Evolutionary conservation across 2,329 filamentous ascomycete species (phyloP).

Genomic region (Penicillium capsulatum): DNA sequence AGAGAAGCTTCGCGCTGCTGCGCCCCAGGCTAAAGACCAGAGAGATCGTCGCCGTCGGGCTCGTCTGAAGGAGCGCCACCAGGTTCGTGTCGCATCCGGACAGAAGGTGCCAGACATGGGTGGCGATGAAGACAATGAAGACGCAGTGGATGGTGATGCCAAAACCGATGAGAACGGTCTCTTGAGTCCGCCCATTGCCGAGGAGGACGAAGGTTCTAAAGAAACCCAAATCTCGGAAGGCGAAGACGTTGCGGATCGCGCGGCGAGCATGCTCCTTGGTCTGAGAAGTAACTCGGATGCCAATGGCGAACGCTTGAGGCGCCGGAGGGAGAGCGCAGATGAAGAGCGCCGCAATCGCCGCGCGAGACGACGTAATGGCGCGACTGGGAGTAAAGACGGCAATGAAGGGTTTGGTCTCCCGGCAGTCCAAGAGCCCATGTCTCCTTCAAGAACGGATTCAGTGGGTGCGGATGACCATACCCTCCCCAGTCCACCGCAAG

Average conservation of each 20-base stretch:
- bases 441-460: constrained; percentile 25
- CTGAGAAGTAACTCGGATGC: constrained; percentile 63
- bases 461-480: constrained; percentile 20
- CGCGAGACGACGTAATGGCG: constrained; percentile 60
- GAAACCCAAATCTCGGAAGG: constrained; percentile 46
- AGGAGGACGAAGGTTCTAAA: constrained; percentile 34
- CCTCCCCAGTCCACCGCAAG: constrained; percentile 21
- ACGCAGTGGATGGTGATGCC: constrained; percentile 38
- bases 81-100: constrained; percentile 82
- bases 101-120: constrained; percentile 73
- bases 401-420: constrained; percentile 31
- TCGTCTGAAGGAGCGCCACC: constrained; percentile 82
- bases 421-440: constrained; percentile 31
- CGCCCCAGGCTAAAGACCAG: constrained; percentile 83
- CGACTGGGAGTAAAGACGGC: constrained; percentile 37
- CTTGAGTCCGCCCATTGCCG: constrained; percentile 49
- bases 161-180: constrained; percentile 36
- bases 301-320: constrained; percentile 56
- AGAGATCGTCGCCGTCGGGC: constrained; percentile 82
- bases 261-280: constrained; percentile 77
- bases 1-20: constrained; percentile 89
- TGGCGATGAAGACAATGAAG: constrained; percentile 48
- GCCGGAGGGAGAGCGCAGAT: constrained; percentile 69
- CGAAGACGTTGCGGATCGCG: constrained; percentile 79
- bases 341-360: constrained; percentile 68